A percentile compares a stretch with the other conserved stretches of the same genome.
These are phyloP conservation scores for Neurospora sp. DNA, from an alignment of 2,329 filamentous ascomycete species.

Conservation along the genomic window DNA sequence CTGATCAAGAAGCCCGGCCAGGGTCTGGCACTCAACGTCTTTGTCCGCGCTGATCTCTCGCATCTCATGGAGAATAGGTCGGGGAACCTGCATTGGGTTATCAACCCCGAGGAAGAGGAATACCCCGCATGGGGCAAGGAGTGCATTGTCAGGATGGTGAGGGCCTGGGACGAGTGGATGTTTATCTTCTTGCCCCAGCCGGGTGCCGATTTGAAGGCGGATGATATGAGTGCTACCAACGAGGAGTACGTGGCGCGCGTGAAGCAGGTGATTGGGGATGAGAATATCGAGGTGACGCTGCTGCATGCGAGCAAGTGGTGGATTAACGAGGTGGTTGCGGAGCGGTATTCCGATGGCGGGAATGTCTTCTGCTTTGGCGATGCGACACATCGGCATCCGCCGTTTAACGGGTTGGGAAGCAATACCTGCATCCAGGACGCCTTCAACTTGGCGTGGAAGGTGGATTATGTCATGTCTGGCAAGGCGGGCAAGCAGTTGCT, in stretches of 20 bases:
- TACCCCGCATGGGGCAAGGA: slow-evolving; percentile 41
- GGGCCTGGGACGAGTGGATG: slow-evolving; percentile 54
- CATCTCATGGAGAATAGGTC: slow-evolving; percentile 38
- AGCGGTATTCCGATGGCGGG: slow-evolving; percentile 38
- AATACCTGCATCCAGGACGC: slow-evolving; percentile 51
- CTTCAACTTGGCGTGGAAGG: slow-evolving; percentile 46
- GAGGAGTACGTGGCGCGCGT: slow-evolving; percentile 38
- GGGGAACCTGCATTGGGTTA: slow-evolving; percentile 52
- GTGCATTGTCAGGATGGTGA: slow-evolving; percentile 47
- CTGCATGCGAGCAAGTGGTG: slow-evolving; percentile 46
- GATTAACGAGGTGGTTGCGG: slow-evolving; percentile 51
- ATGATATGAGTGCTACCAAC: slow-evolving; percentile 27
- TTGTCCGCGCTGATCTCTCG: slow-evolving; percentile 36
- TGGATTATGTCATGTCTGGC: slow-evolving; percentile 35
- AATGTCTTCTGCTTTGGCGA: slow-evolving; percentile 47
- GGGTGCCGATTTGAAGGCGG: slow-evolving; percentile 25
- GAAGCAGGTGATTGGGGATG: slow-evolving; percentile 44
- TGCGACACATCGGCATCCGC: slow-evolving; percentile 48
- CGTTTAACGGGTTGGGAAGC: slow-evolving; percentile 44
- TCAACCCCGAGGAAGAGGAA: slow-evolving; percentile 44
- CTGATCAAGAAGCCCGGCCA: slow-evolving; percentile 24
- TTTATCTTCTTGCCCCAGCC: slow-evolving; percentile 40
- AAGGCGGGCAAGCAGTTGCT: slow-evolving; percentile 29
- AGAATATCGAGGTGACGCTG: slow-evolving; percentile 38
- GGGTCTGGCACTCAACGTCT: slow-evolving; percentile 30